phyloP scores from a whole-genome alignment of 2,329 filamentous ascomycete genomes.

The Raffaelea arxii region DNA sequence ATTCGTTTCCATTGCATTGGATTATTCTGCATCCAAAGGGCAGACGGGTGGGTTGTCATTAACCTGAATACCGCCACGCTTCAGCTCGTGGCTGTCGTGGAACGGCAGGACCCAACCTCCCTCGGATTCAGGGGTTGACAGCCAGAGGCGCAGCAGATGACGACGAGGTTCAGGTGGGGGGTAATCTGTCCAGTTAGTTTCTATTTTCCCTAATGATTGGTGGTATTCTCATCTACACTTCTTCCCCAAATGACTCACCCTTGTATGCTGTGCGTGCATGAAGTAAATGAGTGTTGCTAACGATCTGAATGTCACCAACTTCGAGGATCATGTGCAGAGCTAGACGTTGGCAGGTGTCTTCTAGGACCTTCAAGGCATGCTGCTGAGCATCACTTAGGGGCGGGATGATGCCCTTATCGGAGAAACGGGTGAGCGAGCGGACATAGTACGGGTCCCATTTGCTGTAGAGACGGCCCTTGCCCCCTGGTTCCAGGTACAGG shows the following conservation, averaged over 20 bases:
- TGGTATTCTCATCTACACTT: slow-evolving; percentile 2
- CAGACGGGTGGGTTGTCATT: slow-evolving; percentile 68
- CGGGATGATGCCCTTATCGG: slow-evolving; percentile 62
- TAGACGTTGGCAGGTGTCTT: slow-evolving; percentile 64
- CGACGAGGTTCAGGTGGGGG: slow-evolving; percentile 59
- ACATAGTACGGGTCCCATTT: slow-evolving; percentile 93
- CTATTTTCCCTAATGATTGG: neutral
- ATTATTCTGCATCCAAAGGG: slow-evolving; percentile 66
- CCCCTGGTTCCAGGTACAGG: slow-evolving; percentile 65
- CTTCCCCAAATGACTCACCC: slow-evolving; percentile 21
- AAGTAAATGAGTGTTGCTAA: slow-evolving; percentile 70
- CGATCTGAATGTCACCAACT: slow-evolving; percentile 80
- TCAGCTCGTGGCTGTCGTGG: slow-evolving; percentile 72
- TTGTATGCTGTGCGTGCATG: slow-evolving; percentile 76
- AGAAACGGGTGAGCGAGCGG: slow-evolving; percentile 64
- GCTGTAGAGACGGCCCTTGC: slow-evolving; percentile 59
- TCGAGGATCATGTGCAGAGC: slow-evolving; percentile 79
- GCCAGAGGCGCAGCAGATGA: slow-evolving; percentile 76
- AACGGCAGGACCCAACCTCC: slow-evolving; percentile 82
- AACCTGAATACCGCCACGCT: slow-evolving; percentile 82
- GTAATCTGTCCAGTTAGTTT: slow-evolving; percentile 26
- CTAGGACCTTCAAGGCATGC: slow-evolving; percentile 59
- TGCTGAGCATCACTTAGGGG: slow-evolving; percentile 58
- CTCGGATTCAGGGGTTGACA: slow-evolving; percentile 71
- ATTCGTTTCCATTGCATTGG: neutral